Base-by-base conservation (phyloP, 2,329 filamentous ascomycete species). In the Cladophialophora psammophila region DNA sequence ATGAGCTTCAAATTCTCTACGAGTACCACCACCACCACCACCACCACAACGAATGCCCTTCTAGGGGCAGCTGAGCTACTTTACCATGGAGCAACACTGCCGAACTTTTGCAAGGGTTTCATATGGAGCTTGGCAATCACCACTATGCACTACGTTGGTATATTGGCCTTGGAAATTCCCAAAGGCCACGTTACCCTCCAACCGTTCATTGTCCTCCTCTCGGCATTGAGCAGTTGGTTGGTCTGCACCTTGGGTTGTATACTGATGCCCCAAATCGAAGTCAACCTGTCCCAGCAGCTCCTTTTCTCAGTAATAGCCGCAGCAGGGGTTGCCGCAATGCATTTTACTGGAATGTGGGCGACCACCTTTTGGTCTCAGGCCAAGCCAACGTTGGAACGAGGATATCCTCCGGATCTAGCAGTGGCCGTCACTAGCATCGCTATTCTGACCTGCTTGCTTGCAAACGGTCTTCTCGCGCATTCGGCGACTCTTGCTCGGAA, bases 401-500 rank as follows among this genome's bases (percentile, higher is more conserved):
- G 76, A 13, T 78, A 77, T 60, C 76, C 77, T 2, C 70, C 74
- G 18, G 69, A 69, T 18, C 68, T 78, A n/a, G 72, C 76, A 8
- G 71, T 73, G 34, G 74, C 75, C 20, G 74, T 78, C 20, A 72
- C 72, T 15, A 71, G 66, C 40, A 75, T 78, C 31, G 76, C 77
- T 4, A 76, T 77, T 48, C 63, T 71, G 18, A 78, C 76, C 9
- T 78, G 77, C 64, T 75, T 78, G 26, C 68, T 74, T 31, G 77
- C 77, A 2, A 78, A 78, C 69, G 74, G 75, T 32, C 66, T 78
- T 3, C 69, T 78, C 3, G 76, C 76, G 12, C 76, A 78, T 65
- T 74, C 72, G 31, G 76, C 76, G n/a, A 78, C 76, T 54, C 71
- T 77, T 38, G 75, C 76, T 35, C 74, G 76, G 8, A 78, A 76